phyloP scores from a whole-genome alignment of 495 filamentous ascomycete species.

The Cudoniella acicularis region DNA sequence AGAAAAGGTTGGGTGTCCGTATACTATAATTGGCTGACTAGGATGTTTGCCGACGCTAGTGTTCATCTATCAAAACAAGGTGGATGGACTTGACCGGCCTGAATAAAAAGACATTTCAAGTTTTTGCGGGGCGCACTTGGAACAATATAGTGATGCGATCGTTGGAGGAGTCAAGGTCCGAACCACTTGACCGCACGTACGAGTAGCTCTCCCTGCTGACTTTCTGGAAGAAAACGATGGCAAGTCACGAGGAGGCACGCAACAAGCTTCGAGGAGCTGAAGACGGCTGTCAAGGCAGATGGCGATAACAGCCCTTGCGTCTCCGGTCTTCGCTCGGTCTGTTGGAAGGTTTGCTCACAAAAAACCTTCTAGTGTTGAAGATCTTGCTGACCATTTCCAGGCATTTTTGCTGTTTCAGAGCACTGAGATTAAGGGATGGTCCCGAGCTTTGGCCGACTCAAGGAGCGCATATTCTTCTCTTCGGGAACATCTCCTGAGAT shows the following conservation, averaged over 20 bases:
- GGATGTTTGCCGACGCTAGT: not conserved
- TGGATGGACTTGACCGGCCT: not conserved
- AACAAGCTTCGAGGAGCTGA: conserved; percentile 59
- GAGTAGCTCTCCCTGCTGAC: conserved; percentile 5
- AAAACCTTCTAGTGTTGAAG: not conserved
- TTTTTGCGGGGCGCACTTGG: not conserved
- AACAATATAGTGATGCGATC: conserved; percentile 50
- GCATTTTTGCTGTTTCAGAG: conserved; percentile 77
- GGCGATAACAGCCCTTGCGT: conserved; percentile 57
- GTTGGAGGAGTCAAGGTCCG: conserved; percentile 59
- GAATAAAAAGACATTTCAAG: not conserved
- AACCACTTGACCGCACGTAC: not conserved
- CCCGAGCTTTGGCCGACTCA: conserved; percentile 58
- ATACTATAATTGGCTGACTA: not conserved
- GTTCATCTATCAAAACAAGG: not conserved
- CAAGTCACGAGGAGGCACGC: conserved; percentile 58
- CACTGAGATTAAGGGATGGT: conserved; percentile 65
- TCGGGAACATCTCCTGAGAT: conserved; percentile 69
- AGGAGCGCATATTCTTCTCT: conserved; percentile 70
- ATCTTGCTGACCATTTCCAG: conserved; percentile 37
- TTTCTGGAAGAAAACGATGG: conserved; percentile 52
- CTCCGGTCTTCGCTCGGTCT: conserved; percentile 77
- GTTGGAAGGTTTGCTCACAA: conserved; percentile 70
- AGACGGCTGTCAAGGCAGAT: conserved; percentile 56
- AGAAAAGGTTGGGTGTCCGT: not conserved